These are phyloP conservation scores for Tulasnella sp. DNA, from an alignment of 768 basidiomycete species.

Conservation along the genomic window DNA sequence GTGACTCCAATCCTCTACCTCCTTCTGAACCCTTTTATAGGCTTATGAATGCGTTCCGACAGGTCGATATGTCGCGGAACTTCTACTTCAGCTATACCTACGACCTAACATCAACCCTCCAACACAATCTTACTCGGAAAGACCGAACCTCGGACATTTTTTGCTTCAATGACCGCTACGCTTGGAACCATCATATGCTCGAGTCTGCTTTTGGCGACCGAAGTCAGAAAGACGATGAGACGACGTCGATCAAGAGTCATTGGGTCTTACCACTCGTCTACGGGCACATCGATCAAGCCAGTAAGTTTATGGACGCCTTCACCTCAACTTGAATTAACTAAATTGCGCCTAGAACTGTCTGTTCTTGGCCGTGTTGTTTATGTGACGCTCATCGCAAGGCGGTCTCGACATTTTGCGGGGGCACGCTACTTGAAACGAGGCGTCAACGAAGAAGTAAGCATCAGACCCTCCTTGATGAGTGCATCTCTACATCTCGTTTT, in stretches of 20 bases:
- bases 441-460: constrained; percentile 73
- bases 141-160: constrained; percentile 29
- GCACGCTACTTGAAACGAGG: constrained; percentile 90
- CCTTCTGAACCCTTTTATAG: constrained; percentile 24
- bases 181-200: constrained; percentile 91
- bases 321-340: not conserved
- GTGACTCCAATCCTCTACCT: not conserved
- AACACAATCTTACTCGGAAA: constrained; percentile 69
- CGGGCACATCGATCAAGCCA: constrained; percentile 96
- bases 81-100: constrained; percentile 99
- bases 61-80: constrained; percentile 97
- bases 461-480: not conserved
- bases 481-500: not conserved
- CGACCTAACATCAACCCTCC: constrained; percentile 90
- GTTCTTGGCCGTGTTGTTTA: constrained; percentile 84
- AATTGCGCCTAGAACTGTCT: constrained; percentile 54
- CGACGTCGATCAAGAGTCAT: constrained; percentile 36
- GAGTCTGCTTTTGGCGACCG: constrained; percentile 46
- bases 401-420: constrained; percentile 92
- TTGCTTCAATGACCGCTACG: constrained; percentile 76
- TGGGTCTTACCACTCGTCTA: constrained; percentile 91
- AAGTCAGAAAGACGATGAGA: constrained; percentile 20
- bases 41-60: constrained; percentile 81
- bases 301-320: constrained; percentile 38
- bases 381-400: constrained; percentile 85